Evolutionary conservation across 2,329 filamentous ascomycete genomes (phyloP).

Genomic region (Nemania bipapillata): DNA sequence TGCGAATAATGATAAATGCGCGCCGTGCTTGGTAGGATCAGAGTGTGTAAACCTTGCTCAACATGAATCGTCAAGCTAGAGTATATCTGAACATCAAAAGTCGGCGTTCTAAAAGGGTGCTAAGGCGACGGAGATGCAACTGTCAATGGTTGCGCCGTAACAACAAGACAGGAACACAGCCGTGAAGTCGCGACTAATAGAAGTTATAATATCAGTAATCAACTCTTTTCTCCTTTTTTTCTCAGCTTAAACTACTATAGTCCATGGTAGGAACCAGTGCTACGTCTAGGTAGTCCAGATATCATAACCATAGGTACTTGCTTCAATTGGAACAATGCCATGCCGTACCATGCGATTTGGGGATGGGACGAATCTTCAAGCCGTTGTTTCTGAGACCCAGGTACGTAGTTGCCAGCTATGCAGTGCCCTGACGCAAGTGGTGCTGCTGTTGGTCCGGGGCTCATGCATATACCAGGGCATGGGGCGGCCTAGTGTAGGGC

Average conservation of each 20-base stretch:
- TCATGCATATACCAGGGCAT: constrained; percentile 47
- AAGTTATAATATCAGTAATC: constrained; percentile 24
- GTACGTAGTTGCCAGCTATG: constrained; percentile 24
- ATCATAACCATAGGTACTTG: constrained; percentile 10
- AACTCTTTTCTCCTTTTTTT: neutral
- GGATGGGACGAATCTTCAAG: constrained; percentile 18
- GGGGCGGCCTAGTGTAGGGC: constrained; percentile 40
- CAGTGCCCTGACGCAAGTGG: constrained; percentile 44
- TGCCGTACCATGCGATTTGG: constrained; percentile 16
- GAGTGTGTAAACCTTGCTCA: constrained; percentile 3
- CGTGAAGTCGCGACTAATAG: constrained; percentile 14
- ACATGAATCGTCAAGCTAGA: constrained; percentile 14
- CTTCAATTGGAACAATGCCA: constrained; percentile 9
- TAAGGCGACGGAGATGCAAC: neutral
- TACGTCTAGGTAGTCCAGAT: neutral
- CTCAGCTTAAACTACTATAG: neutral
- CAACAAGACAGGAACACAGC: neutral
- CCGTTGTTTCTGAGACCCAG: constrained; percentile 14
- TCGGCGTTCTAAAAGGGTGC: neutral
- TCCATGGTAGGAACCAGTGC: neutral
- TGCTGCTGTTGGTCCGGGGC: constrained; percentile 42
- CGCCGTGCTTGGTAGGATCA: constrained; percentile 24
- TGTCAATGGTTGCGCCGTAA: neutral
- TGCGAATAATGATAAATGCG: constrained; percentile 39
- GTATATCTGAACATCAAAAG: neutral